Evolutionary conservation across 495 filamentous ascomycete species (phyloP), one percentile per base, ranked within the genome.

Genomic region (Hypoxylon rickii): DNA sequence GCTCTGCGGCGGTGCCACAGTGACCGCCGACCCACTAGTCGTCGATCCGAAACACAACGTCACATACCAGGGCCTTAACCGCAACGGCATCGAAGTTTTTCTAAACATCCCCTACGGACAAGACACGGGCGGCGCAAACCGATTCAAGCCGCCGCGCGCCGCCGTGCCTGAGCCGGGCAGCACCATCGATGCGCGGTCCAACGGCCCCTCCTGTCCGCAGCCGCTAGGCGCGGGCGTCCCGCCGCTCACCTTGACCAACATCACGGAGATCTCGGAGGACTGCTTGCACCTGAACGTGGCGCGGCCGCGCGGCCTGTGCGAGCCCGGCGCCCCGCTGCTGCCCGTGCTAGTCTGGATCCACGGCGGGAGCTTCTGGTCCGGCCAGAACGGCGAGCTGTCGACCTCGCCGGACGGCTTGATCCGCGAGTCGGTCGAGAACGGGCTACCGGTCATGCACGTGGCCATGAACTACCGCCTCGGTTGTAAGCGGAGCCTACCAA

Each of bases 341-440:
- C 77, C 77, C 0, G 76, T 79, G 5, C 62, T 77, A 33, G 57
- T 79, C 3, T 79, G 68, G 26, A 78, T 79, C n/a, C 64, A 78
- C 51, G 72, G 75, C n/a, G 74, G 74, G 10, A 62, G 74, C 5
- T 65, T 75, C 16, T 65, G 31, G 24, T 58, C 62, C 11, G 71
- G 72, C 1, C 63, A 61, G 29, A 74, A 67, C n/a, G 66, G 56
- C 16, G 73, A 79, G 50, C 55, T 62, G 2, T 22, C 71, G 4
- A 73, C 64, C 22, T 42, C 47, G 10, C 74, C 75, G 1, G 74
- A 78, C 58, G 73, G 70, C n/a, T 48, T 82, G 20, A 69, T 78
- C 15, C 65, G 66, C 51, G 55, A 78, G 31, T 74, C 75, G 1
- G 46, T 69, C 3, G 64, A 66, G 44, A 78, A 75, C 47, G 69